A percentile compares a stretch with the other conserved stretches of the same genome.
These are phyloP conservation scores for Aspergillus quadricinctus DNA, from an alignment of 2,329 filamentous ascomycete species.

Conservation along the genomic window DNA sequence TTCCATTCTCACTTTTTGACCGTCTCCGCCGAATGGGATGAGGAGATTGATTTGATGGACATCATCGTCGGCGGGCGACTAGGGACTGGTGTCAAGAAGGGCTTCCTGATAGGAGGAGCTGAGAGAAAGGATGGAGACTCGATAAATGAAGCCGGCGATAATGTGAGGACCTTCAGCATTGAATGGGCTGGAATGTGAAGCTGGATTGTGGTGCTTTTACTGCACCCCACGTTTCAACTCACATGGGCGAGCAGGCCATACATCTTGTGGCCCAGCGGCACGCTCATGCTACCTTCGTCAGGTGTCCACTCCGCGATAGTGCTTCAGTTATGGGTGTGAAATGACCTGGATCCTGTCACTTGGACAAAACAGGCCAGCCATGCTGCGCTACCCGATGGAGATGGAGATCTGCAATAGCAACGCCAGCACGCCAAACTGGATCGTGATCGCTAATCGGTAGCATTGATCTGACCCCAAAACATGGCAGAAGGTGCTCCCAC, in stretches of 20 bases:
- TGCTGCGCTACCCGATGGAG: neutral
- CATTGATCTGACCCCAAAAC: neutral
- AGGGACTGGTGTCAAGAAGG: conserved; percentile 94
- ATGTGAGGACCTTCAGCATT: conserved; percentile 71
- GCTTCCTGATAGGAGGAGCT: conserved; percentile 77
- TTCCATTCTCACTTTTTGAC: conserved; percentile 95
- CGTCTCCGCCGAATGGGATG: conserved; percentile 79
- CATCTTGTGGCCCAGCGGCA: neutral
- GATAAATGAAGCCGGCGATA: conserved; percentile 28
- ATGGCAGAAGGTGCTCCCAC: neutral
- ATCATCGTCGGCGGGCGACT: conserved; percentile 81
- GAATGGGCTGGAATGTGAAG: conserved; percentile 90
- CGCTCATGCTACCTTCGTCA: neutral
- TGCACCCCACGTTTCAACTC: neutral
- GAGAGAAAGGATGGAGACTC: conserved; percentile 37
- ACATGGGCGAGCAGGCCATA: neutral
- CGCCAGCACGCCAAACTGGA: neutral
- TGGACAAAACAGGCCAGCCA: neutral
- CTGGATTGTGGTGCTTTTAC: neutral
- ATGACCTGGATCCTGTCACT: neutral
- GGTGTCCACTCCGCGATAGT: neutral
- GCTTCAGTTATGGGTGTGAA: neutral
- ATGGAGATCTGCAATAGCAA: neutral
- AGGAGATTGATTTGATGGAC: conserved; percentile 78
- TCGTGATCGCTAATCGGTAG: neutral